Evolutionary conservation across 2,329 filamentous ascomycete species (phyloP).

Genomic region (Alternaria arborescens): DNA sequence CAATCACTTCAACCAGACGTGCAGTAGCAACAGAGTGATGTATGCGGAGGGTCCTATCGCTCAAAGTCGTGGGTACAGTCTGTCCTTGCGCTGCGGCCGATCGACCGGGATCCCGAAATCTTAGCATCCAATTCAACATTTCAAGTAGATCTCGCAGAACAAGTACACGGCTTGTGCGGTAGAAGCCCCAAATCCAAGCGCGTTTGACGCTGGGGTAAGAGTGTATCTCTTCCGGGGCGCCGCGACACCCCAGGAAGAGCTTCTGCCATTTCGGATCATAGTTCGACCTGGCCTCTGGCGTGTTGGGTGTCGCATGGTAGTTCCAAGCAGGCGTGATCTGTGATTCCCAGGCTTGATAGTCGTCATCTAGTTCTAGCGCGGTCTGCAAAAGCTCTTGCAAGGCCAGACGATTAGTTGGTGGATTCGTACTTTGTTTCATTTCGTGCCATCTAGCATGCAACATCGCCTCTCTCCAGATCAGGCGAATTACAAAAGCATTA

Average conservation of each 20-base stretch:
- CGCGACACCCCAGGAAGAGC: constrained; percentile 31
- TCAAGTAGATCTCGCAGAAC: constrained; percentile 40
- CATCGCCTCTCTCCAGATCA: constrained; percentile 35
- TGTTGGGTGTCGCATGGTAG: constrained; percentile 34
- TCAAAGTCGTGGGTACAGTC: constrained; percentile 12
- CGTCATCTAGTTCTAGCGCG: constrained; percentile 36
- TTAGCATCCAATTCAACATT: constrained; percentile 44
- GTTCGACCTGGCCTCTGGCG: constrained; percentile 25
- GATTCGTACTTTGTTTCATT: constrained; percentile 27
- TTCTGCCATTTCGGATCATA: constrained; percentile 36
- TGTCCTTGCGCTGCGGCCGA: constrained; percentile 5
- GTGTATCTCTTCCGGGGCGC: constrained; percentile 41
- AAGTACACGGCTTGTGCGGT: constrained; percentile 39
- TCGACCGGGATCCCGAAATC: constrained; percentile 25
- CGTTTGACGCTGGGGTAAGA: constrained; percentile 31
- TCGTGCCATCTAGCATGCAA: constrained; percentile 42
- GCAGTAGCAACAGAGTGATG: constrained; percentile 31
- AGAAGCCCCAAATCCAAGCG: constrained; percentile 43
- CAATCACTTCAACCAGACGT: constrained; percentile 33
- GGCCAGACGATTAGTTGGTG: constrained; percentile 28
- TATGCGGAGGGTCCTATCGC: constrained; percentile 23
- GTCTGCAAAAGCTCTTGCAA: constrained; percentile 33
- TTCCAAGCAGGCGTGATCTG: constrained; percentile 28
- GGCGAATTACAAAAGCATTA: constrained; percentile 32
- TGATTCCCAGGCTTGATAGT: constrained; percentile 39